Conservation (phyloP, 805 yeast genomes). For the Metschnikowia kunwiensis region DNA sequence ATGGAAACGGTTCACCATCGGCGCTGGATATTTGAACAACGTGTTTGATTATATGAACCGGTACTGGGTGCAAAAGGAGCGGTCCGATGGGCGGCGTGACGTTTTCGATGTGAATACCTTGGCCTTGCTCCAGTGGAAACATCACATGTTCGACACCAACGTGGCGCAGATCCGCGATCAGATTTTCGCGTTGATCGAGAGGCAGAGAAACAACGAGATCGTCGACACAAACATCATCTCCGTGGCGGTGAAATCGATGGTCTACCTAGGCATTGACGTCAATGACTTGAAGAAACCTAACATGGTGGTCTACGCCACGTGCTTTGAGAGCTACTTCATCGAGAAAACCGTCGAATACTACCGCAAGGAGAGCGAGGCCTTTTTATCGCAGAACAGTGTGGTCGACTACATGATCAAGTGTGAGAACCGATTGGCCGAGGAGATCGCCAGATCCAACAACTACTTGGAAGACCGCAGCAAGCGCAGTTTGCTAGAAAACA, state of each 20-base stretch:
- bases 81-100: slow-evolving; percentile 88
- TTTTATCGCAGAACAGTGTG: slow-evolving; percentile 70
- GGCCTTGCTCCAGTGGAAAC: slow-evolving; percentile 85
- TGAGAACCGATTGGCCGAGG: slow-evolving; percentile 77
- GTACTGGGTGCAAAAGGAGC: slow-evolving; percentile 95
- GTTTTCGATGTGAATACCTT: slow-evolving; percentile 89
- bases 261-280: slow-evolving; percentile 83
- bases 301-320: slow-evolving; percentile 72
- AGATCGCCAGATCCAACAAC: slow-evolving; percentile 70
- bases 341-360: slow-evolving; percentile 67
- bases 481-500: slow-evolving; percentile 67
- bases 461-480: slow-evolving; percentile 85
- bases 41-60: slow-evolving; percentile 94
- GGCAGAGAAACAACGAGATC: slow-evolving; percentile 75
- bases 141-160: slow-evolving; percentile 70
- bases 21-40: slow-evolving; percentile 88
- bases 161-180: slow-evolving; percentile 60
- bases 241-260: slow-evolving; percentile 80
- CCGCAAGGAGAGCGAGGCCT: slow-evolving; percentile 61
- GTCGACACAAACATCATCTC: slow-evolving; percentile 66
- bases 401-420: slow-evolving; percentile 90
- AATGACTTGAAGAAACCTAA: slow-evolving; percentile 86
- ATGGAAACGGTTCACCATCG: slow-evolving; percentile 88
- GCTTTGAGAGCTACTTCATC: slow-evolving; percentile 76
- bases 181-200: slow-evolving; percentile 69